Conservation (phyloP, 2,329 filamentous ascomycete genomes). For the Xylaria sp. region DNA sequence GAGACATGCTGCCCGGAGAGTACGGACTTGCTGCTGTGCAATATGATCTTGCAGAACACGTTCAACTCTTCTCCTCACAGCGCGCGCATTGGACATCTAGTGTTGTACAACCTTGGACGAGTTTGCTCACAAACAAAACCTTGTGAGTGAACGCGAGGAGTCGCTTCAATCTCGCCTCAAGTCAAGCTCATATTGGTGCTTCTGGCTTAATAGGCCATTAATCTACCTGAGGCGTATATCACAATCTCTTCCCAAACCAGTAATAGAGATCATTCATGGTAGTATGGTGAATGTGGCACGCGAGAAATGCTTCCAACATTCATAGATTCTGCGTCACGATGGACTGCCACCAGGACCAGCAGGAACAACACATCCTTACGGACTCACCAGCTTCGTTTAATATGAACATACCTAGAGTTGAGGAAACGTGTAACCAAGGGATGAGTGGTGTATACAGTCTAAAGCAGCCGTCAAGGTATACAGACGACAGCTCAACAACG, state of each 20-base stretch:
- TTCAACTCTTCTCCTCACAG: slow-evolving; percentile 11
- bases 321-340: slow-evolving; percentile 16
- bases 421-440: slow-evolving; percentile 29
- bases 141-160: slow-evolving; percentile 16
- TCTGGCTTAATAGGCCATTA: slow-evolving; percentile 21
- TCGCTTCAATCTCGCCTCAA: slow-evolving; percentile 18
- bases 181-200: slow-evolving; percentile 13
- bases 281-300: slow-evolving; percentile 18
- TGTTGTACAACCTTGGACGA: slow-evolving; percentile 14
- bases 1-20: slow-evolving; percentile 11
- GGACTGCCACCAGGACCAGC: slow-evolving; percentile 13
- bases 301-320: slow-evolving; percentile 19
- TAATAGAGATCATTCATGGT: not conserved
- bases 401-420: slow-evolving; percentile 11
- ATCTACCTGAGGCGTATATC: slow-evolving; percentile 19
- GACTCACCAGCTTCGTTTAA: slow-evolving; percentile 11
- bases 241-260: slow-evolving; percentile 8
- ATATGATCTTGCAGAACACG: slow-evolving; percentile 37
- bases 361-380: slow-evolving; percentile 31
- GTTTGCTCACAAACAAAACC: slow-evolving; percentile 9
- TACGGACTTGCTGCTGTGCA: slow-evolving; percentile 27
- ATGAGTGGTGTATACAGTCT: slow-evolving; percentile 22
- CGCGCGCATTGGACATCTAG: slow-evolving; percentile 10
- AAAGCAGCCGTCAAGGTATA: slow-evolving; percentile 25
- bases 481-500: slow-evolving; percentile 22